Conservation (phyloP, 345 rosid species). For the Zanthoxylum bungeanum region DNA sequence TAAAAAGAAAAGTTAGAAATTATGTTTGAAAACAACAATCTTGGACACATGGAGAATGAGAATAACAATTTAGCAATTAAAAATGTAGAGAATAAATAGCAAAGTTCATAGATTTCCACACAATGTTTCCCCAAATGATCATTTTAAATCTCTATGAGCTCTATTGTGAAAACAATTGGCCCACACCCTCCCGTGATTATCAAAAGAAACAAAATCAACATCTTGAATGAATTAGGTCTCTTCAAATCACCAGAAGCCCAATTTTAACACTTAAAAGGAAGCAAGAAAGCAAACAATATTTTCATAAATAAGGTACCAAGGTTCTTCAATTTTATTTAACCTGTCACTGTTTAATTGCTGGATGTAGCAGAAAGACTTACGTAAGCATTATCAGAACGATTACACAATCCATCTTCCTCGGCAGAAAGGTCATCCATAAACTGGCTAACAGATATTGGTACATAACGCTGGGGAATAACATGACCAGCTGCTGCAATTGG, state of each 20-base stretch:
- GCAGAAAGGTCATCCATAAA: slow-evolving; percentile 98
- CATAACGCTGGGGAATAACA: slow-evolving; percentile 85
- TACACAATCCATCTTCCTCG: slow-evolving; percentile 71
- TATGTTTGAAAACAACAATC: neutral
- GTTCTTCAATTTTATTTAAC: neutral
- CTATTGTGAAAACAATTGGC: neutral
- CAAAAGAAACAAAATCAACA: neutral
- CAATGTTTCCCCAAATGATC: neutral
- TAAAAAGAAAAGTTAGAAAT: neutral
- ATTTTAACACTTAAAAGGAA: neutral
- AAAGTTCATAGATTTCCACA: neutral
- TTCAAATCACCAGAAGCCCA: neutral
- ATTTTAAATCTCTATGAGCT: neutral
- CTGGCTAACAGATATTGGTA: slow-evolving; percentile 92
- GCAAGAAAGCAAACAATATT: neutral
- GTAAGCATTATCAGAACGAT: slow-evolving; percentile 51
- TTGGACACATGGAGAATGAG: neutral
- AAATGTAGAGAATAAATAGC: neutral
- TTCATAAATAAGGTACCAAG: neutral
- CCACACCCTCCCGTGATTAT: neutral
- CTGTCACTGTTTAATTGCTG: neutral
- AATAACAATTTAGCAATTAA: neutral
- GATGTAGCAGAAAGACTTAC: slow-evolving; percentile 41
- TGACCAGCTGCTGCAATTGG: slow-evolving; percentile 97
- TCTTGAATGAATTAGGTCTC: neutral